phyloP scores from a whole-genome alignment of 2,329 filamentous ascomycete species.

The Exophiala sideris region DNA sequence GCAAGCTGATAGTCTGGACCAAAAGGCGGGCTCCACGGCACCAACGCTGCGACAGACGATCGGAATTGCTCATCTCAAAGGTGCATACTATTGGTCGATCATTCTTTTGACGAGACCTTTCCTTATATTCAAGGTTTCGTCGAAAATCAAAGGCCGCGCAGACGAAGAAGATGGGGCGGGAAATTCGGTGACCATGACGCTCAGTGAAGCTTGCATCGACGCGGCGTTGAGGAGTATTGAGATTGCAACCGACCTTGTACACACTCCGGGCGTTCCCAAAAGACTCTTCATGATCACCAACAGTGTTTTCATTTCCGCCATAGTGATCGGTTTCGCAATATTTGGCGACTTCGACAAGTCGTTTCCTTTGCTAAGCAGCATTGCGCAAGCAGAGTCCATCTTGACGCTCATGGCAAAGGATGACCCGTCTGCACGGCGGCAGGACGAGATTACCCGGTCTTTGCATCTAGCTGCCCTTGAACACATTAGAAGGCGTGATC shows the following conservation, averaged over 20 bases:
- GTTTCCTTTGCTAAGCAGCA: slow-evolving; percentile 29
- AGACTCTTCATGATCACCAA: slow-evolving; percentile 28
- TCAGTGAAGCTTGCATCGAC: slow-evolving; percentile 43
- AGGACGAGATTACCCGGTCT: slow-evolving; percentile 37
- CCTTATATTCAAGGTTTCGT: slow-evolving; percentile 50
- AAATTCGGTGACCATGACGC: slow-evolving; percentile 26
- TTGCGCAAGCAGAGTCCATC: slow-evolving; percentile 27
- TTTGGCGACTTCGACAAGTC: slow-evolving; percentile 30
- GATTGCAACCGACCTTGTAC: slow-evolving; percentile 28
- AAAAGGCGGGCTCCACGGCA: slow-evolving; percentile 29
- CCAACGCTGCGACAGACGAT: slow-evolving; percentile 36
- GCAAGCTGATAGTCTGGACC: slow-evolving; percentile 44
- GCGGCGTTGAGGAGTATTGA: slow-evolving; percentile 37
- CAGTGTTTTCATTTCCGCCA: slow-evolving; percentile 26
- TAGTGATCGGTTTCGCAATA: slow-evolving; percentile 30
- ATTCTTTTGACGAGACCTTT: slow-evolving; percentile 54
- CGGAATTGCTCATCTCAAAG: slow-evolving; percentile 49
- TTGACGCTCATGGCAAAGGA: slow-evolving; percentile 26
- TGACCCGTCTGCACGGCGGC: slow-evolving; percentile 26
- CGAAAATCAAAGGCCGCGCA: slow-evolving; percentile 23
- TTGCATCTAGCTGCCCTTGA: slow-evolving; percentile 39
- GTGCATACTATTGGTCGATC: slow-evolving; percentile 54
- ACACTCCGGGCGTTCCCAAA: slow-evolving; percentile 26
- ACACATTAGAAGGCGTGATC: slow-evolving; percentile 37
- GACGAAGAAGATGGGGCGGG: slow-evolving; percentile 18